Evolutionary conservation across 1,284 basidiomycete genomes (phyloP), one percentile per base, ranked within the genome.

Genomic region (Acaromyces ingoldii): DNA sequence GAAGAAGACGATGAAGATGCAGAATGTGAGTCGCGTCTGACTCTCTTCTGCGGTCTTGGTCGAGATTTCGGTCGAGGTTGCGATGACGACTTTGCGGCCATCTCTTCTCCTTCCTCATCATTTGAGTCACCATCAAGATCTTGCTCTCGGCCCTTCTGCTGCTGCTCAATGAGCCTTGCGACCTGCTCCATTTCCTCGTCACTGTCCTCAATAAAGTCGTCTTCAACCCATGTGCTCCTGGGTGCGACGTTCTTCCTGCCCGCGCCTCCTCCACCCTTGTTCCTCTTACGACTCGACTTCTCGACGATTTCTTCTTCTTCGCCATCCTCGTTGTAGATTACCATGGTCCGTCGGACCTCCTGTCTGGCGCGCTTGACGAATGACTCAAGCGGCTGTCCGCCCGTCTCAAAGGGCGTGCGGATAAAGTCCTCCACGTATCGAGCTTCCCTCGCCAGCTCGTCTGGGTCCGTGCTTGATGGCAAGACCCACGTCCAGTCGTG

Each of bases 151-250:
- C 17, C 24, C 7, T 22, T 37, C 24, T 37, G 36, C 24, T 37
- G 36, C 24, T 37, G 36, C 4, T 17, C 36, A 17, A 37, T 3
- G 17, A 37, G 17, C 6, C 36, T 17, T 37, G 17, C 36, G 24
- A 19, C 39, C 22, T 24, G 22, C 25, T 31, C 48, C 33, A 49
- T 25, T 24, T 71, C 70, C 44, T 70, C 70, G 53, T 72, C 68
- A 34, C 66, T 69, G 52, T 72, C 67, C 29, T 71, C 62, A 54
- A 71, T 70, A 22, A 62, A 64, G 46, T 70, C 68, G 40, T 67
- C 57, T 39, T 58, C 49, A 10, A 43, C 58, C 42, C 63, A 60
- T 3, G 45, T 10, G 53, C 39, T 6, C n/a, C n/a, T n/a, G 40
- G 53, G 13, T 49, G 46, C 11, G 26, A 6, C 15, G 11, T 39